Percentiles rank a stretch among this genome's conserved stretches.
phyloP scores from a whole-genome alignment of 192 early-diverging fungal species.

The Umbelopsis sp. region DNA sequence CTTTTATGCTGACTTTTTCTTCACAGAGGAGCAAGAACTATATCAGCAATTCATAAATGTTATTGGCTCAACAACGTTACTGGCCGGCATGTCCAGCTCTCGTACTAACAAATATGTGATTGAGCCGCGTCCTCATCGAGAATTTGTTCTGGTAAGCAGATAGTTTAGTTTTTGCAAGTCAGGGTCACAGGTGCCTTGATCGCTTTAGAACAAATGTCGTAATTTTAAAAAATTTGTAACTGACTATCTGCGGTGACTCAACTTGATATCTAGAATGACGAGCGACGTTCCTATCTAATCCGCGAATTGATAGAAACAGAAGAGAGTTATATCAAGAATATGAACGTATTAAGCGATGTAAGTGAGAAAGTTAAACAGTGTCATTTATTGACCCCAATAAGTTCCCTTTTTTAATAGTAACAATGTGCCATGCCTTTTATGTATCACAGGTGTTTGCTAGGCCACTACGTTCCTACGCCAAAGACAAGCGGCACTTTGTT shows the following conservation, averaged over 20 bases:
- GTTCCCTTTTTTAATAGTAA: constrained; percentile 11
- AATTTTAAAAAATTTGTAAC: too few species aligned
- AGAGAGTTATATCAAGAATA: constrained; percentile 59
- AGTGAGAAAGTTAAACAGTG: not conserved
- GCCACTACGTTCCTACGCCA: not conserved
- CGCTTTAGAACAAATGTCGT: too few species aligned
- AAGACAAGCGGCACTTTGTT: constrained; percentile 9
- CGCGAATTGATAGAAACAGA: constrained; percentile 66
- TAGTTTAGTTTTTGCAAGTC: not conserved
- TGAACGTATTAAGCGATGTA: constrained; percentile 14
- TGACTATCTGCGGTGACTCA: not conserved
- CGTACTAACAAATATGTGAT: constrained; percentile 19
- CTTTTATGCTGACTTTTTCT: not conserved
- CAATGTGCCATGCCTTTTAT: not conserved
- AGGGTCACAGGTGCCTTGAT: not conserved
- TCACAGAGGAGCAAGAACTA: constrained; percentile 21
- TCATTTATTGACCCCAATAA: not conserved
- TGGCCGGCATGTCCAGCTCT: constrained; percentile 2
- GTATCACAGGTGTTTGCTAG: constrained; percentile 16
- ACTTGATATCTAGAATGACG: constrained; percentile 27
- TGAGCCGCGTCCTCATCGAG: not conserved
- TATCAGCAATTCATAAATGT: constrained; percentile 28
- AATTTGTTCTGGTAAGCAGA: constrained; percentile 10
- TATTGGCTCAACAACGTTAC: constrained; percentile 21
- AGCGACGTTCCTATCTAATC: constrained; percentile 55